Conservation (phyloP, 768 basidiomycete genomes). For the Russula emetica region DNA sequence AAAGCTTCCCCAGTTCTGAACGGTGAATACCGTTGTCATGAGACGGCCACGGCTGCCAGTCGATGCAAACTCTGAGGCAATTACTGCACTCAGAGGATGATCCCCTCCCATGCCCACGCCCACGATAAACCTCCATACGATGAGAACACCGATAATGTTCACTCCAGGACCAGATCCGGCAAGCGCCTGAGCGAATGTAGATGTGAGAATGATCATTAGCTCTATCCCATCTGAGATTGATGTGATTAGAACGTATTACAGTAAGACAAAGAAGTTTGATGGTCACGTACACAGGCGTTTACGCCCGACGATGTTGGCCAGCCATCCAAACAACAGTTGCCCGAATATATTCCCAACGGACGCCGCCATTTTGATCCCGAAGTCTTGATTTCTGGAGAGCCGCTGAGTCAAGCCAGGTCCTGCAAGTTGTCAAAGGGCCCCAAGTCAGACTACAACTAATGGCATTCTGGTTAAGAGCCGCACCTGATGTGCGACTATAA, state of each 20-base stretch:
- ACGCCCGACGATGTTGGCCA: conserved; percentile 42
- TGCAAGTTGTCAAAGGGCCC: neutral
- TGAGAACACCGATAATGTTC: conserved; percentile 65
- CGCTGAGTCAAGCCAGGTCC: neutral
- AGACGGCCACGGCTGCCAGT: conserved; percentile 73
- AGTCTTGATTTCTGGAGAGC: conserved; percentile 25
- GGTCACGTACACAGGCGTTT: conserved; percentile 54
- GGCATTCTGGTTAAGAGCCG: neutral
- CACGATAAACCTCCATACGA: conserved; percentile 83
- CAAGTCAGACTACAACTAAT: neutral
- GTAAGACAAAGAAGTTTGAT: conserved; percentile 4
- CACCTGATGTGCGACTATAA: conserved; percentile 45
- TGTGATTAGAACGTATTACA: neutral
- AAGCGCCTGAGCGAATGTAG: conserved; percentile 77
- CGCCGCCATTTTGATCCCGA: conserved; percentile 43
- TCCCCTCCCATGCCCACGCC: conserved; percentile 87
- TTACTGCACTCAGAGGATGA: conserved; percentile 80
- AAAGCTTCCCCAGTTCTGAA: conserved; percentile 89
- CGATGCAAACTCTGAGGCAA: conserved; percentile 84
- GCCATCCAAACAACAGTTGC: conserved; percentile 43
- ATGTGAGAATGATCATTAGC: conserved; percentile 76
- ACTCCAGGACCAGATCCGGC: conserved; percentile 64
- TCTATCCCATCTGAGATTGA: conserved; percentile 54
- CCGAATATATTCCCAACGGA: conserved; percentile 41
- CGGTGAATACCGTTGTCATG: conserved; percentile 83